These are phyloP conservation scores for Beauveria pseudobassiana DNA, from an alignment of 2,329 filamentous ascomycete species.

Conservation along the genomic window DNA sequence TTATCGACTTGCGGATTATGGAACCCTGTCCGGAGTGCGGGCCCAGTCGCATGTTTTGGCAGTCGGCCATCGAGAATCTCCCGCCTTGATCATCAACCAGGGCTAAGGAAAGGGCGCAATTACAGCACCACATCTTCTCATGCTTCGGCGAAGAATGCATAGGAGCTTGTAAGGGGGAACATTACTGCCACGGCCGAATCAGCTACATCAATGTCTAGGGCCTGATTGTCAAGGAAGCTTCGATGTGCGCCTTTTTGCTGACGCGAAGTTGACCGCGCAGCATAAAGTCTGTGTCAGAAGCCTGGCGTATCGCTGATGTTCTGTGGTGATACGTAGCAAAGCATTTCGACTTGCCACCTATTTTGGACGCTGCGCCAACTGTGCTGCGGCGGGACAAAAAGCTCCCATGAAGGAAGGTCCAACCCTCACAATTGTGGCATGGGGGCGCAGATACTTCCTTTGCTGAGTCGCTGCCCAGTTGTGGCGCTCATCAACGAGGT, in stretches of 20 bases:
- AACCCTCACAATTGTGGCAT: conserved; percentile 6
- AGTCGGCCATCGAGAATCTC: background rate
- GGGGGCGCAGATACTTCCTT: background rate
- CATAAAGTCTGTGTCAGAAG: background rate
- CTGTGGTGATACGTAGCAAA: background rate
- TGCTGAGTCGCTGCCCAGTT: background rate
- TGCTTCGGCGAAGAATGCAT: background rate
- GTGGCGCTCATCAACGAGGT: background rate
- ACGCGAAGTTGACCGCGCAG: background rate
- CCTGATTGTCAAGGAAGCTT: background rate
- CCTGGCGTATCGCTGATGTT: background rate
- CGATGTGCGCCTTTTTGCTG: background rate
- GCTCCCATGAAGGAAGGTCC: background rate
- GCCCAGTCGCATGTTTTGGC: background rate
- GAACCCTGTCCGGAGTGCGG: background rate
- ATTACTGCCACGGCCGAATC: background rate
- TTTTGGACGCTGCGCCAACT: background rate
- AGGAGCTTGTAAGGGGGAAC: background rate
- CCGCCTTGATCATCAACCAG: background rate
- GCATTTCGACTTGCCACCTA: background rate
- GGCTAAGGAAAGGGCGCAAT: no score
- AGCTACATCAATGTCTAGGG: background rate
- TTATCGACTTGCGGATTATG: background rate
- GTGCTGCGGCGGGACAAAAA: no score
- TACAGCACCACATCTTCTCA: background rate